A percentile compares a stretch with the other conserved stretches of the same genome.
Evolutionary conservation across 164 flowering plant genomes (phyloP).

Genomic region (Piper betle): DNA sequence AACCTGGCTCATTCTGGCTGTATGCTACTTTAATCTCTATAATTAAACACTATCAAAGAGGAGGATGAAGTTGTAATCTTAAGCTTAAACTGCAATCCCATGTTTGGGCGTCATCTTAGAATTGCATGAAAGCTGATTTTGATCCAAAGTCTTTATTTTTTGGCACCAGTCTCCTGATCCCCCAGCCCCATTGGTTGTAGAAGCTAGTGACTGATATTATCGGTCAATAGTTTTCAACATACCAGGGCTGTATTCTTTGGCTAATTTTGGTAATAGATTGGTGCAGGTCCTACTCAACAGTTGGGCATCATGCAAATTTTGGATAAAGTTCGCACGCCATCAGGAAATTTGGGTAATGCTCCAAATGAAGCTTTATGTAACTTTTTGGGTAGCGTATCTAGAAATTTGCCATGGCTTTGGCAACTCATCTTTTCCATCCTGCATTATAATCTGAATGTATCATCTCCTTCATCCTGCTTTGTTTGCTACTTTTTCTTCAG

Average conservation of each 20-base stretch:
- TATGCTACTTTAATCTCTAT: too few species aligned
- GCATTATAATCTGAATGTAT: too few species aligned
- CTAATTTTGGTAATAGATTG: conserved; percentile 20
- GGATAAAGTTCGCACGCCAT: conserved; percentile 18
- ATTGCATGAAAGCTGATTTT: neutral
- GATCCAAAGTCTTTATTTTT: neutral
- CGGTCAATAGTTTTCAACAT: neutral
- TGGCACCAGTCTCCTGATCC: neutral
- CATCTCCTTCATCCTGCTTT: neutral
- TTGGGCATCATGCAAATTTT: conserved; percentile 19
- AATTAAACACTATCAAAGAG: too few species aligned
- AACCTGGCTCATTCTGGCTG: too few species aligned
- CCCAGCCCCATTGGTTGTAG: neutral
- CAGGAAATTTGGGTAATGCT: conserved; percentile 29
- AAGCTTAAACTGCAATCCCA: neutral
- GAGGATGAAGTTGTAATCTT: too few species aligned
- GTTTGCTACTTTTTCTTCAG: too few species aligned
- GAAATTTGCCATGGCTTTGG: neutral
- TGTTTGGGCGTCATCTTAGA: neutral
- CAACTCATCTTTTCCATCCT: neutral
- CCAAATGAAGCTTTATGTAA: neutral
- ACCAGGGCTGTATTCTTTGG: neutral
- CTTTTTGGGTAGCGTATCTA: neutral
- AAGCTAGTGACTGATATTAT: neutral
- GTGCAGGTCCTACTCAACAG: conserved; percentile 20